phyloP scores from a whole-genome alignment of 2,329 filamentous ascomycete species.

The Botrytis paeoniae region DNA sequence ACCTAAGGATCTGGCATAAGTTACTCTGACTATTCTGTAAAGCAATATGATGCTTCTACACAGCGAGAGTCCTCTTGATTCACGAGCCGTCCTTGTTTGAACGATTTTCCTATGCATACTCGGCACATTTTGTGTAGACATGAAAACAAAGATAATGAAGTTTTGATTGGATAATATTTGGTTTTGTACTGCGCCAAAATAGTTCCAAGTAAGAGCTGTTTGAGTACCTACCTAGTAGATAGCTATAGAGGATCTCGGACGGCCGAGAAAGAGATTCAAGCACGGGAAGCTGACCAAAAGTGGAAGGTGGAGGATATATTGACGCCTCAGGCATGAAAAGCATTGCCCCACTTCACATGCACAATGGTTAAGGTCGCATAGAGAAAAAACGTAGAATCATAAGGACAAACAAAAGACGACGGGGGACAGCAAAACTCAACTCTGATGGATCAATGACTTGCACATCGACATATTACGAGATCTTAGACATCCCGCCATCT shows the following conservation, averaged over 20 bases:
- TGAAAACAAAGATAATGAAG: not conserved
- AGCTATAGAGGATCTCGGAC: not conserved
- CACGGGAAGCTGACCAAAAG: not conserved
- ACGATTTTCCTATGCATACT: not conserved
- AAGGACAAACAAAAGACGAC: constrained; percentile 38
- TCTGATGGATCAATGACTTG: constrained; percentile 52
- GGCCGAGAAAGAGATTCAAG: not conserved
- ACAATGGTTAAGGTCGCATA: not conserved
- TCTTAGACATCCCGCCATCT: constrained; percentile 54
- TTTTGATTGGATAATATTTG: too few relatives aligned
- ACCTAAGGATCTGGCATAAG: not conserved
- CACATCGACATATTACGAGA: constrained; percentile 55
- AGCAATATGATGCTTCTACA: not conserved
- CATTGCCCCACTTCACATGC: constrained; percentile 2
- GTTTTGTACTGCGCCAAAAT: not conserved
- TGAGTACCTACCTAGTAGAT: not conserved
- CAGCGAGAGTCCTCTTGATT: not conserved
- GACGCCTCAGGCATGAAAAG: not conserved
- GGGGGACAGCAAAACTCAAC: constrained; percentile 58
- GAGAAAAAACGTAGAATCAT: constrained; percentile 2
- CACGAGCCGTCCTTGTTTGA: not conserved
- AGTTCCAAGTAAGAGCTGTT: not conserved
- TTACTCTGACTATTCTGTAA: not conserved
- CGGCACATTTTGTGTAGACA: not conserved
- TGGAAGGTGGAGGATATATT: not conserved